Base-by-base conservation (phyloP, 768 basidiomycete genomes). In the Mycena floridula region DNA sequence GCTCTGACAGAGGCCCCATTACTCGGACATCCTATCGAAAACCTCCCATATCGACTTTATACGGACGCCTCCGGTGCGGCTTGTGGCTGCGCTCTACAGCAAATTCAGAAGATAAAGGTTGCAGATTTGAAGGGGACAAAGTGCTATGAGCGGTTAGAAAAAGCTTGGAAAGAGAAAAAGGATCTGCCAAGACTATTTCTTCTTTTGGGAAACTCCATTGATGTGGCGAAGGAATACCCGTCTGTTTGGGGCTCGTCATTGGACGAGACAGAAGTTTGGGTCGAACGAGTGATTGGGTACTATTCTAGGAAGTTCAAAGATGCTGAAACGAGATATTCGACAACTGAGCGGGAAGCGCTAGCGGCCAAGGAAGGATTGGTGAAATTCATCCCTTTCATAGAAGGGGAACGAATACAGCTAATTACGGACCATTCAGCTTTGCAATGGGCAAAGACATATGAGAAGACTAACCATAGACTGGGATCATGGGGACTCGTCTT, bases 331-430 rank as follows among this genome's bases (percentile, higher is more conserved):
- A 45, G 52, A 7, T 63, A 63, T 30, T 59, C 62, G 0, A 39
- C 54, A 1, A 63, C 62, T 0, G 62, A 63, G 45, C 0, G 52
- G 16, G 59, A 63, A 40, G 62, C 59, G 0, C 40, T 63, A 26
- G 59, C 53, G 0, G 44, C 49, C 0, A 60, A 63, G 32, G 60
- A 63, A 45, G 54, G 50, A 0, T 37, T 63, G 4, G 45, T 63
- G 11, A 50, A 53, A 27, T 63, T 63, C 25, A 56, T 59, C 23
- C 50, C 60, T 0, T 60, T 50, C 49, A 54, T 63, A 9, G 59
- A 64, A 54, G 63, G 60, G 4, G 57, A 60, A 48, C 30, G 39
- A 11, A 47, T 60, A 6, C 15, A 50, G 1, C 15, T 48, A 2
- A 24, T 50, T 11, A 51, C 50, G 2, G 47, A 51, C 25, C 49